phyloP scores from a whole-genome alignment of 768 basidiomycete species.

The Russula olivacea region DNA sequence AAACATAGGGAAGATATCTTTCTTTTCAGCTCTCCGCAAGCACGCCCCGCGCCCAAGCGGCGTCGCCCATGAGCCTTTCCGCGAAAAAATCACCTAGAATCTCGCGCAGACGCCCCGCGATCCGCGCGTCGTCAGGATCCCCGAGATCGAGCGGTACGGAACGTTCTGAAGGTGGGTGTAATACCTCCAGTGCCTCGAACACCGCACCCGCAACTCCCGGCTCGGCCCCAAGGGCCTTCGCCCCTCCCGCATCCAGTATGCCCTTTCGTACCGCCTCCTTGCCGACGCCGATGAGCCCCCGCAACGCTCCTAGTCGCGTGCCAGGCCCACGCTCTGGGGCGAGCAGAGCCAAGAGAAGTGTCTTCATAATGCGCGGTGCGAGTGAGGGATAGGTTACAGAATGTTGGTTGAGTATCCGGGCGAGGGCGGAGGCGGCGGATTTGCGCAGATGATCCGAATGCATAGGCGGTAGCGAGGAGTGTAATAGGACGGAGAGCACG shows the following conservation, averaged over 20 bases:
- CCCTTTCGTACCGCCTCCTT: constrained; percentile 82
- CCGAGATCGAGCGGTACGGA: constrained; percentile 49
- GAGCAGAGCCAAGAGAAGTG: constrained; percentile 80
- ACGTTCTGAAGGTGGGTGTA: constrained; percentile 54
- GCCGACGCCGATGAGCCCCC: constrained; percentile 79
- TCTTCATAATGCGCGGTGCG: constrained; percentile 88
- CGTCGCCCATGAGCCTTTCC: constrained; percentile 48
- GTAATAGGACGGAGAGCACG: constrained; percentile 84
- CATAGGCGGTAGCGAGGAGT: constrained; percentile 71
- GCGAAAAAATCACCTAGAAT: constrained; percentile 61
- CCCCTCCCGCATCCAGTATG: constrained; percentile 73
- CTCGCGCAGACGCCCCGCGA: constrained; percentile 45
- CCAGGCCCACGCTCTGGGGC: constrained; percentile 66
- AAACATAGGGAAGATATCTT: background rate
- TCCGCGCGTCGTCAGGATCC: constrained; percentile 43
- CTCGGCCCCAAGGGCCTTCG: constrained; percentile 66
- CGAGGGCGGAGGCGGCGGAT: constrained; percentile 77
- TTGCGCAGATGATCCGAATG: constrained; percentile 71
- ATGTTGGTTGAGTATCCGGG: constrained; percentile 73
- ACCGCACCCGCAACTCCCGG: constrained; percentile 50
- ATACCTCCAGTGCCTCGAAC: constrained; percentile 56
- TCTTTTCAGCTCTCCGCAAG: constrained; percentile 30
- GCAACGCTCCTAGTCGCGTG: constrained; percentile 84
- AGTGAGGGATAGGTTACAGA: constrained; percentile 86
- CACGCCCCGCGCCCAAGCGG: constrained; percentile 59